These are phyloP conservation scores for Bruguiera parviflora DNA, from an alignment of 345 rosid genomes.

Conservation along the genomic window DNA sequence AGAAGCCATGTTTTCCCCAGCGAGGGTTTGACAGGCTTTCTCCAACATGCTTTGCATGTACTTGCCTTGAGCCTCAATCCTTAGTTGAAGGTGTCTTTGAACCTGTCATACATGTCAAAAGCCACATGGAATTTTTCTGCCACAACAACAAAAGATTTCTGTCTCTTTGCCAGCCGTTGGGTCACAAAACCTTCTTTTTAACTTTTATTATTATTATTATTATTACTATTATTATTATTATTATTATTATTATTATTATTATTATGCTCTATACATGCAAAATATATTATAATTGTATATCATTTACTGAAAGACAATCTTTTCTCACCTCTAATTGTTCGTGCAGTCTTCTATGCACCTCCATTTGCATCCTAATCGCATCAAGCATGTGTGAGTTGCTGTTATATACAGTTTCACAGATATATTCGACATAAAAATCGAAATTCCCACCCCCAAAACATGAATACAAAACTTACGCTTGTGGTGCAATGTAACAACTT, in stretches of 20 bases:
- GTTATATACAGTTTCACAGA: constrained; percentile 25
- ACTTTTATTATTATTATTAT: background rate
- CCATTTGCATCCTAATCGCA: constrained; percentile 97
- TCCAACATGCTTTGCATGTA: constrained; percentile 95
- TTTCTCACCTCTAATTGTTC: constrained; percentile 88
- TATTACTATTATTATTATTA: background rate
- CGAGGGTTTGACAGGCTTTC: constrained; percentile 93
- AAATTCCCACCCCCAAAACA: constrained; percentile 16
- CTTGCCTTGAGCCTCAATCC: constrained; percentile 99
- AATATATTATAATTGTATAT: no score
- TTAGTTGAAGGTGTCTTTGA: constrained; percentile 88
- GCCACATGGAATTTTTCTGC: background rate
- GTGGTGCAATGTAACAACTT: background rate
- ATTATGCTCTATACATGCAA: no score
- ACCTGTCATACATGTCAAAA: constrained; percentile 40
- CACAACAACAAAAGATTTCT: background rate
- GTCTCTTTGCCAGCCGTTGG: background rate
- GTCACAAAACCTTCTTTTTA: background rate
- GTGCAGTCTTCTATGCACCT: constrained; percentile 96
- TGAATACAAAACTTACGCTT: constrained; percentile 14
- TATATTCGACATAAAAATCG: constrained; percentile 27
- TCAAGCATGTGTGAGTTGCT: constrained; percentile 50
- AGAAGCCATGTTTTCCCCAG: constrained; percentile 60
- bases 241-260: background rate
- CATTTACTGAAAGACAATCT: background rate